These are phyloP conservation scores for Seminavis robusta DNA, from an alignment of 108 stramenopile genomes.

Conservation along the genomic window DNA sequence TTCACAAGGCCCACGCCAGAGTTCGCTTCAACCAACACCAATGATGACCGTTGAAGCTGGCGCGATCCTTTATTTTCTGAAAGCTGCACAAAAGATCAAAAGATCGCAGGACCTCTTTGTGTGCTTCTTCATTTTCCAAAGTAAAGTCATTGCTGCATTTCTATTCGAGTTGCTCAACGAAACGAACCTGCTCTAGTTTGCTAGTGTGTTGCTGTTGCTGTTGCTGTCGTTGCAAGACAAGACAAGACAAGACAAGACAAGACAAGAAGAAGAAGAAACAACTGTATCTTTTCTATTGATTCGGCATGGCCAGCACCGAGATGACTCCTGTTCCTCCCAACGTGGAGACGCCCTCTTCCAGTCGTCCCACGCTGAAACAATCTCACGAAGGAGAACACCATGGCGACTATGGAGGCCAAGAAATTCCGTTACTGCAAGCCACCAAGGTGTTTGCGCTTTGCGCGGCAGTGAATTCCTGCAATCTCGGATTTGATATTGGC, in stretches of 20 bases:
- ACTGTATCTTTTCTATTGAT: neutral
- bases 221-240: neutral
- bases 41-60: neutral
- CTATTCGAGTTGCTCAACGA: neutral
- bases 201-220: neutral
- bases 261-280: neutral
- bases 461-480: constrained; percentile 82
- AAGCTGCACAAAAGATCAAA: neutral
- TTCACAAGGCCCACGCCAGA: no score
- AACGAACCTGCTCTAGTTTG: neutral
- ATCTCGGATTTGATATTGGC: constrained; percentile 67
- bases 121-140: no score
- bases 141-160: neutral
- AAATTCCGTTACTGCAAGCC: constrained; percentile 15
- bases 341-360: neutral
- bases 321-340: neutral
- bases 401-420: constrained; percentile 25
- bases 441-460: constrained; percentile 56
- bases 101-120: no score
- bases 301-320: no score
- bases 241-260: neutral
- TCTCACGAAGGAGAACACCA: constrained; percentile 45
- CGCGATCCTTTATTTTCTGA: neutral
- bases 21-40: neutral
- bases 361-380: constrained; percentile 1